Base-by-base conservation (phyloP, 2,329 filamentous ascomycete species). In the Cladosporium sp. region DNA sequence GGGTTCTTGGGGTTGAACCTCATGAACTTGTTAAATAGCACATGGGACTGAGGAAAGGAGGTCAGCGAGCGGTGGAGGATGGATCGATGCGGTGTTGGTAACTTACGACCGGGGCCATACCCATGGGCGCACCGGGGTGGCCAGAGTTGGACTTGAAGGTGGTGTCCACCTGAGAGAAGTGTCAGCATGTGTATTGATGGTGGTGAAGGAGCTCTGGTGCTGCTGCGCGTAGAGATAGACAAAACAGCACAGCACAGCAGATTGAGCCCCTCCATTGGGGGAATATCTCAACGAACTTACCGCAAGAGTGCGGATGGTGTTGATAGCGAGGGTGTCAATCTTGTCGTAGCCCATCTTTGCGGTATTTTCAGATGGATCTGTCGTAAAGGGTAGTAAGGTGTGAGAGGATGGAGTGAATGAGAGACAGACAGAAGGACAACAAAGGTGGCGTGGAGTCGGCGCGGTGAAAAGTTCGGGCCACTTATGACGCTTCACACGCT, bases 1-100 rank as follows among this genome's bases (percentile, higher is more conserved):
- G 95, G 92, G 88, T 97, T 97, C 90, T 97, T 96, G 76, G 95
- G 95, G 90, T 98, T 99, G 88, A 97, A 99, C 80, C 84, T 96
- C 92, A 99, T 92, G 87, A 97, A 96, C 82, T 95, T 96, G 88
- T 97, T 96, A 85, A 92, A 99, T 71, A 99, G 88, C 30, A 63
- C 60, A 51, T 63, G 60, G 48, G 76, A 98, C 92, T 63, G 49
- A 1, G 23, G 30, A 49, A 26, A 34, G 2, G 36, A 21, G 60
- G 49, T 63, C 18, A 63, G 60, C 49, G 32, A 26, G 34, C 21
- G 32, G 23, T 28, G 34, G 36, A 21, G 23, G 23, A 36, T 25
- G 13, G 23, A 23, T 36, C 14, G 48, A 23, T 30, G 34, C 23
- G 14, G 49, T 11, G 25, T 25, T 11, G 34, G 21, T 23, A 8